Evolutionary conservation across 805 yeast genomes (phyloP), one percentile per base, ranked within the genome.

Genomic region (Myxozyma mucilagina): DNA sequence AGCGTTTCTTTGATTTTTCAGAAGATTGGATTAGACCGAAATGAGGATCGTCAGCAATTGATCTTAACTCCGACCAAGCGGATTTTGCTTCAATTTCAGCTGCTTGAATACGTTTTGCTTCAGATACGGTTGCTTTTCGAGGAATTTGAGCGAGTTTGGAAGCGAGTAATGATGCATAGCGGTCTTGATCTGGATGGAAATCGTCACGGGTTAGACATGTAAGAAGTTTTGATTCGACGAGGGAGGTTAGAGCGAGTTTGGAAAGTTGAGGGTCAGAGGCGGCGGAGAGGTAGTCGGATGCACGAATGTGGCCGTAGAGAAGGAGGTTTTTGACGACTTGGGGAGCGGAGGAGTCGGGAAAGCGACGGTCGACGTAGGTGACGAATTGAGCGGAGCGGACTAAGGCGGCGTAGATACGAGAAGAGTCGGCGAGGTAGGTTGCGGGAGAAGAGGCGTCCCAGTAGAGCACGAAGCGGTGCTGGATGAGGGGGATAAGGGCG

Each of bases 331-430:
- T 90, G 11, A 89, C 77, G 24, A 89, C 81, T 55, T 84, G 84
- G 1, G 88, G 85, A 39, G 74, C 75, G 24, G 75, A 76, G 14
- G 83, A 80, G 32, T 74, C 76, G 18, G 57, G 32, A 39, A 47
- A 82, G 6, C 67, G 61, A n/a, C 74, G 71, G 58, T 82, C 79
- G 50, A 87, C 78, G 61, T 78, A 78, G 53, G 80, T 73, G 36
- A 90, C 78, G 61, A 91, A 84, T 56, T 87, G 89, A 47, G 96
- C 97, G 7, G 91, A 78, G 73, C 91, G 89, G 16, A 91, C 73
- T 56, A 90, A 76, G 57, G 82, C 73, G 47, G 48, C 41, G 64
- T 84, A 78, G 18, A 85, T 74, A 13, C 44, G 53, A 32, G 29
- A 38, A 7, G 48, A 44, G 32, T 45, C 42, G 44, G 16, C 49